These are phyloP conservation scores for Kazachstania taianensis DNA, from an alignment of 805 yeast species.

Conservation along the genomic window DNA sequence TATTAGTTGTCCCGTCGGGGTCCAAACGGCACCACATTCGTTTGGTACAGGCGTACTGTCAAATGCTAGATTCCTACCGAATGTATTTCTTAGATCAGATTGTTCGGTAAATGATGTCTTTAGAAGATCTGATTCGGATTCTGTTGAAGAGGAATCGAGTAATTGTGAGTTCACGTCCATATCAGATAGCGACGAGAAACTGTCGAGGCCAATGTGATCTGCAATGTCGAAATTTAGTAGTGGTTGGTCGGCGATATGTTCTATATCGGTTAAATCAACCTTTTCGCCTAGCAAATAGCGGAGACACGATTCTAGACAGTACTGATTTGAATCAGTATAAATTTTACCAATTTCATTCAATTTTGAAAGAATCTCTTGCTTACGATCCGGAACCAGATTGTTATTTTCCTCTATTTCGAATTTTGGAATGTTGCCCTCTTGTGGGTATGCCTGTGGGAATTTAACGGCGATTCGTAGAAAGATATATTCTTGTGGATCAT, in stretches of 20 bases:
- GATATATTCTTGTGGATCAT: slow-evolving; percentile 34
- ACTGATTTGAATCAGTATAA: slow-evolving; percentile 47
- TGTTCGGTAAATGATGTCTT: slow-evolving; percentile 19
- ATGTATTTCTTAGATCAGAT: slow-evolving; percentile 5
- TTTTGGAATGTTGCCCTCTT: slow-evolving; percentile 36
- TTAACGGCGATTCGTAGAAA: slow-evolving; percentile 61
- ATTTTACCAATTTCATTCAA: slow-evolving; percentile 47
- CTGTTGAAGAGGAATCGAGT: slow-evolving; percentile 25
- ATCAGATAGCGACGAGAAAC: slow-evolving; percentile 25
- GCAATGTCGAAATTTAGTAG: slow-evolving; percentile 24
- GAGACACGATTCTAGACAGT: slow-evolving; percentile 73
- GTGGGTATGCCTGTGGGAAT: slow-evolving; percentile 70
- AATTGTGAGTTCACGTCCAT: slow-evolving; percentile 24
- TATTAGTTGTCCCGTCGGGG: slow-evolving; percentile 64
- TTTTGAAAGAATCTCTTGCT: slow-evolving; percentile 40
- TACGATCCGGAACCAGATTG: slow-evolving; percentile 43
- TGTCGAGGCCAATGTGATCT: slow-evolving; percentile 28
- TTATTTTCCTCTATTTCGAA: slow-evolving; percentile 73
- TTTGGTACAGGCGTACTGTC: slow-evolving; percentile 88
- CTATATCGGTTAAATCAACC: slow-evolving; percentile 35
- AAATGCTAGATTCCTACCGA: slow-evolving; percentile 28
- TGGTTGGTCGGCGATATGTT: slow-evolving; percentile 31
- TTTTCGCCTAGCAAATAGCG: slow-evolving; percentile 75
- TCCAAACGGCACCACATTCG: slow-evolving; percentile 89
- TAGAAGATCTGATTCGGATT: slow-evolving; percentile 32